A percentile compares a stretch with the other conserved stretches of the same genome.
phyloP scores from a whole-genome alignment of 2,329 filamentous ascomycete species.

The Setomelanomma holmii region DNA sequence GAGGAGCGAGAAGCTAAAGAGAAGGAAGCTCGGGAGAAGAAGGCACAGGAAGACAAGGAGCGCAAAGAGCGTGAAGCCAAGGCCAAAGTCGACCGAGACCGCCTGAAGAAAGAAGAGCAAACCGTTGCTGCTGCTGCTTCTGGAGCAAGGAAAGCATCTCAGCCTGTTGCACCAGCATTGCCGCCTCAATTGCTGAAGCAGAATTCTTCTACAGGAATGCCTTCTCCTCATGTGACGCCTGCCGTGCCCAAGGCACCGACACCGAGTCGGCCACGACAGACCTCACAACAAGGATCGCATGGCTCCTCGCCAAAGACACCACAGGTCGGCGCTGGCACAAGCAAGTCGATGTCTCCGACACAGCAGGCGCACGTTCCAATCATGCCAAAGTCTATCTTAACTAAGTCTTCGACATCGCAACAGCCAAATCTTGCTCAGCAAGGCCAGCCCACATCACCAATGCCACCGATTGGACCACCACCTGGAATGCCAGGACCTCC shows the following conservation, averaged over 20 bases:
- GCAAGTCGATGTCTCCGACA: slow-evolving; percentile 65
- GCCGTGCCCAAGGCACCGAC: slow-evolving; percentile 82
- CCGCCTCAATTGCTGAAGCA: slow-evolving; percentile 63
- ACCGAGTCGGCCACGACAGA: slow-evolving; percentile 76
- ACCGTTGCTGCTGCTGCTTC: slow-evolving; percentile 37
- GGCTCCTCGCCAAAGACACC: slow-evolving; percentile 74
- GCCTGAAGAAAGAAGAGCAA: slow-evolving; percentile 52
- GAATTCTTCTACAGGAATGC: slow-evolving; percentile 59
- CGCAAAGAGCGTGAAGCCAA: slow-evolving; percentile 68
- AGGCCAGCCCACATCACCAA: slow-evolving; percentile 65
- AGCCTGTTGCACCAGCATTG: slow-evolving; percentile 57
- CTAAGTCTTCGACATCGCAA: slow-evolving; percentile 62
- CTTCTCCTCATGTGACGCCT: slow-evolving; percentile 86
- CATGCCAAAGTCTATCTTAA: slow-evolving; percentile 68
- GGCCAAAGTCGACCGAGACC: slow-evolving; percentile 53
- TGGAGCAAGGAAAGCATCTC: slow-evolving; percentile 44
- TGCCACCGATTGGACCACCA: slow-evolving; percentile 68
- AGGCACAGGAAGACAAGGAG: slow-evolving; percentile 63
- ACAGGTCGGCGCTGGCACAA: slow-evolving; percentile 56
- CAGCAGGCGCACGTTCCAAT: slow-evolving; percentile 72
- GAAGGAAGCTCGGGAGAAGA: slow-evolving; percentile 75
- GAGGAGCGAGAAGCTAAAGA: slow-evolving; percentile 70
- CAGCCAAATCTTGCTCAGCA: slow-evolving; percentile 57
- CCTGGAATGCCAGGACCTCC: slow-evolving; percentile 65
- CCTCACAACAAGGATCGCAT: slow-evolving; percentile 79